Evolutionary conservation across 306 rosid species (phyloP), one percentile per base, ranked within the genome.

Genomic region (Arachis stenosperma): DNA sequence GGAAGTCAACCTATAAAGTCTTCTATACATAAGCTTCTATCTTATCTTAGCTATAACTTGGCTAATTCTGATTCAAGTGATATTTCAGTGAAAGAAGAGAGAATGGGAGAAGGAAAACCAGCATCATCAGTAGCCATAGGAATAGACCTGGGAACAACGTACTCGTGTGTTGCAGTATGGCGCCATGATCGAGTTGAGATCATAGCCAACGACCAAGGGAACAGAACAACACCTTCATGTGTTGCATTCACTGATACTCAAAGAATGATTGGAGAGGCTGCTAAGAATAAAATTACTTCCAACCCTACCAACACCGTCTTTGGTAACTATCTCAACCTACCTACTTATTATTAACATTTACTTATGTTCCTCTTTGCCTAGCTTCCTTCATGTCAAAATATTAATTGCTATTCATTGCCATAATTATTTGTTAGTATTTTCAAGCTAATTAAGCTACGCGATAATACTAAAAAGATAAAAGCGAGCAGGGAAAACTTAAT

Each of bases 141-240:
- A 46, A 71, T 71, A 6, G 76, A 71, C 44, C 42, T 70, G 8
- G 67, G 76, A 2, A 71, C 76, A 0, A 71, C 76, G 0, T 44
- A 59, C 78, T 80, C 86, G 0, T 88, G 89, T 56, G 84, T 79
- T 7, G 88, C 85, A 15, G 89, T 88, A 7, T 88, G 88, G 86
- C 85, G 69, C 22, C 78, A 86, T 42, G 85, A 76, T 15, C 77
- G 73, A 17, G 84, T 76, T 2, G 88, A 86, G 82, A 81, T 88
- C 37, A 88, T 88, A 3, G 77, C 69, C 48, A 86, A 86, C 14
- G 93, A 88, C 2, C 86, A 86, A 73, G 90, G 93, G 5, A 82
- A 86, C 51, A 63, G 78, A 33, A 88, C 79, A 9, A 88, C 88
- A 54, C 93, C 90, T 6, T 85, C 89, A 12, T 85, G 59, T 50